Base-by-base conservation (phyloP, 1,284 basidiomycete genomes). In the Cutaneotrichosporon cutaneum region DNA sequence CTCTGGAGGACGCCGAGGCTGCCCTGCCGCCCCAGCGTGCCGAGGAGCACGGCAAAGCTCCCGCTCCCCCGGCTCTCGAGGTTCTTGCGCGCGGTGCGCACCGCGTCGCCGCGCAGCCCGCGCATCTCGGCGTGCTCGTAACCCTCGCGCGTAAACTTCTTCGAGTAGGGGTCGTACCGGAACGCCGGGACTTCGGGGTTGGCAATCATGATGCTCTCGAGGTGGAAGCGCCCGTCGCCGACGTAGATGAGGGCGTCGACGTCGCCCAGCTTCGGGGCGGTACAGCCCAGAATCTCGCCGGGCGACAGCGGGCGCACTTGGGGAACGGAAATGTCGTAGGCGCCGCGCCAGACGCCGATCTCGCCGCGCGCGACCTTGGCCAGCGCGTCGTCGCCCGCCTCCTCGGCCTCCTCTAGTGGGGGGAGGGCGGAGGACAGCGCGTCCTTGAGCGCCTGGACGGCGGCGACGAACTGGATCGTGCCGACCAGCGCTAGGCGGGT, bases 201-300 rank as follows among this genome's bases (percentile, higher is more conserved):
- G 32, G 93, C 93, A 64, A 99, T 98, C 96, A 99, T 99, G 76
- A 98, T 94, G 14, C 91, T 90, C 79, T 99, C 96, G 18, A 99
- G 85, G 75, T 99, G 96, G 82, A 99, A 99, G 14, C 96, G 88
- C 21, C 96, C 96, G 73, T 99, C 96, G 24, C 96, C 96, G 32
- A 99, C 86, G 77, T 99, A 99, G 70, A 97, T 82, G 24, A 97
- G 77, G 0, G 92, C 94, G 72, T 97, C 94, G 6, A 91, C 86
- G 68, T 90, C 55, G 60, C 67, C 70, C 24, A 97, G 82, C 53
- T 84, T 85, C 3, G 96, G 96, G 13, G 96, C 94, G 0, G 96
- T 99, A 75, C 96, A 99, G 14, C 96, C 96, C 4, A 99, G 81
- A 44, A 99, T 92, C 79, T 99, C 96, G 42, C 96, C 96, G 0